These are phyloP conservation scores for Xylaria sp. DNA, from an alignment of 2,329 filamentous ascomycete species.

Conservation along the genomic window DNA sequence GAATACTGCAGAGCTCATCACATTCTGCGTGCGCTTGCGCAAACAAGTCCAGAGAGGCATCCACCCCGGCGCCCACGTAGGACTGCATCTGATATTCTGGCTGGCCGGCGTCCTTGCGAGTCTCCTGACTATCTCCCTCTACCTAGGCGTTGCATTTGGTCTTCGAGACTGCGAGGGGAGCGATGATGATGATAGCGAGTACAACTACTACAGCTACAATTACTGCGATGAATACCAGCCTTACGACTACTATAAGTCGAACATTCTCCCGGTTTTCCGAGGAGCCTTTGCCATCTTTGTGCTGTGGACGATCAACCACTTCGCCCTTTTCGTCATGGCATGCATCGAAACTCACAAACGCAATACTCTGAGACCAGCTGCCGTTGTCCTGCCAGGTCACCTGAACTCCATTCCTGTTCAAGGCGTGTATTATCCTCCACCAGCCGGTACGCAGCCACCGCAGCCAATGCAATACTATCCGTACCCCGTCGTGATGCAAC, in stretches of 20 bases:
- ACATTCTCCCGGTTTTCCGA: slow-evolving; percentile 53
- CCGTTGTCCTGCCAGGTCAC: slow-evolving; percentile 36
- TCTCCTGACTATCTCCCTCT: slow-evolving; percentile 36
- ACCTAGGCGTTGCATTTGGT: neutral
- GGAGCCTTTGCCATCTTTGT: slow-evolving; percentile 78
- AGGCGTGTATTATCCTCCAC: slow-evolving; percentile 40
- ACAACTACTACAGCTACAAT: slow-evolving; percentile 28
- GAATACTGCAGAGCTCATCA: slow-evolving; percentile 48
- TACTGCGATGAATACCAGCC: slow-evolving; percentile 37
- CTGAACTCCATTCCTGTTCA: slow-evolving; percentile 16
- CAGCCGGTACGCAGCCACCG: slow-evolving; percentile 28
- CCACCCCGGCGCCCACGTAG: slow-evolving; percentile 50
- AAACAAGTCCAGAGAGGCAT: slow-evolving; percentile 45
- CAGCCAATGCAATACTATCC: slow-evolving; percentile 38
- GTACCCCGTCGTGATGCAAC: slow-evolving; percentile 41
- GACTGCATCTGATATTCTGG: slow-evolving; percentile 47
- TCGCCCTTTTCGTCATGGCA: slow-evolving; percentile 75
- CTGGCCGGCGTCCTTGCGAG: slow-evolving; percentile 43
- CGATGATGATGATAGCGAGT: slow-evolving; percentile 18
- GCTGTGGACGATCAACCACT: slow-evolving; percentile 80
- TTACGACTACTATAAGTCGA: slow-evolving; percentile 22
- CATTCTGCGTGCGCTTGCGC: slow-evolving; percentile 43
- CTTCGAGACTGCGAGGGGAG: slow-evolving; percentile 22
- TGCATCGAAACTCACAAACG: slow-evolving; percentile 50
- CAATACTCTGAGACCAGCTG: slow-evolving; percentile 41